Conservation (phyloP, 495 filamentous ascomycete genomes). For the Parathielavia hyrcaniae region DNA sequence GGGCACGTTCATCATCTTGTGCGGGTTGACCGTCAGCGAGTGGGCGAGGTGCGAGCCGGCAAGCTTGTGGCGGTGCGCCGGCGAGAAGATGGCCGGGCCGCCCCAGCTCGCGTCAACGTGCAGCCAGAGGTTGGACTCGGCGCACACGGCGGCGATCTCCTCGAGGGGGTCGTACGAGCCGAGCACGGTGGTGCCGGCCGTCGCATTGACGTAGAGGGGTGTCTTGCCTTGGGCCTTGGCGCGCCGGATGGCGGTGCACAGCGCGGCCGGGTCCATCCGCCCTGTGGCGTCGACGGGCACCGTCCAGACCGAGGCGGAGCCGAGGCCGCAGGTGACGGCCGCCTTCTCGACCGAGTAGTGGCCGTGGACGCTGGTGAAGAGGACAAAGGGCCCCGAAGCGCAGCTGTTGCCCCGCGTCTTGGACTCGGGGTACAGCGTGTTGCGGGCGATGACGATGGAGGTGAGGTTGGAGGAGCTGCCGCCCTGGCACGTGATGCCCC, state of each 20-base stretch:
- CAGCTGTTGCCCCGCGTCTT: slow-evolving; percentile 63
- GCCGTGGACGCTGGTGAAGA: slow-evolving; percentile 85
- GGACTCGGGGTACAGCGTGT: slow-evolving; percentile 69
- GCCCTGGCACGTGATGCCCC: slow-evolving; percentile 82
- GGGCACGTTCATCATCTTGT: slow-evolving; percentile 94
- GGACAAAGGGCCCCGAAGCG: slow-evolving; percentile 55
- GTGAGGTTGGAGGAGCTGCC: slow-evolving; percentile 81
- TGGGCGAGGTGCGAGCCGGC: slow-evolving; percentile 66
- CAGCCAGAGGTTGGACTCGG: slow-evolving; percentile 70
- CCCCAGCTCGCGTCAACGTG: slow-evolving; percentile 92
- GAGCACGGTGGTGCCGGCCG: slow-evolving; percentile 87
- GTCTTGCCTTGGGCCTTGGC: slow-evolving; percentile 60
- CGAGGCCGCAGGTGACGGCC: slow-evolving; percentile 78
- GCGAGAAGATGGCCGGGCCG: slow-evolving; percentile 73
- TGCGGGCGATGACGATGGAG: slow-evolving; percentile 83
- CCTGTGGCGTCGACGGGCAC: slow-evolving; percentile 69
- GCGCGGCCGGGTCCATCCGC: slow-evolving; percentile 59
- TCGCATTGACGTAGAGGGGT: slow-evolving; percentile 93
- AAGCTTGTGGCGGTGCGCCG: slow-evolving; percentile 55
- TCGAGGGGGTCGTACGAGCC: slow-evolving; percentile 83
- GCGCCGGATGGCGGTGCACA: slow-evolving; percentile 54
- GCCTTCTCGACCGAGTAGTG: slow-evolving; percentile 96
- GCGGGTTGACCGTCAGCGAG: slow-evolving; percentile 80
- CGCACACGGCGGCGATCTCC: slow-evolving; percentile 65
- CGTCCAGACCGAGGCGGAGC: slow-evolving; percentile 61